These are phyloP conservation scores for Eucalyptus fibrosa DNA, from an alignment of 345 rosid genomes.

Conservation along the genomic window DNA sequence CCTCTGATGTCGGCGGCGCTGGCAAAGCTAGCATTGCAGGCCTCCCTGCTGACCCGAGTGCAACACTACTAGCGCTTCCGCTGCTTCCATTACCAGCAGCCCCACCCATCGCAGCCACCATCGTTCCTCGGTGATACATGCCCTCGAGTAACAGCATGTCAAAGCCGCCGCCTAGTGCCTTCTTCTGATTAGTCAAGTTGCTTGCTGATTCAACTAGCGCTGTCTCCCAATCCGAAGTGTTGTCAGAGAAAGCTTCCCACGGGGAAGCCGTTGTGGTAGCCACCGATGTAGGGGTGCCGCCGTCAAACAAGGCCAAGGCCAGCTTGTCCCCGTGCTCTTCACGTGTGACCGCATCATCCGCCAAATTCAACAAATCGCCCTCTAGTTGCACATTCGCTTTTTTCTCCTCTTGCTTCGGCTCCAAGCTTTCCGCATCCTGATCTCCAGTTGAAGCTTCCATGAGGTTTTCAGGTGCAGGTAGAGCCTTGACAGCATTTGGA, in stretches of 20 bases:
- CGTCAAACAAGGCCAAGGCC: constrained; percentile 73
- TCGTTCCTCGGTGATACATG: constrained; percentile 86
- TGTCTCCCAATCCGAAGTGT: constrained; percentile 79
- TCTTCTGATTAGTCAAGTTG: constrained; percentile 54
- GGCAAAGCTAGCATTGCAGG: constrained; percentile 49
- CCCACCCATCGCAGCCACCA: constrained; percentile 47
- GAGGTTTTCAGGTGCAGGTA: constrained; percentile 62
- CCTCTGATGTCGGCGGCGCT: constrained; percentile 45
- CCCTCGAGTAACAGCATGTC: constrained; percentile 76
- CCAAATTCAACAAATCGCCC: constrained; percentile 70
- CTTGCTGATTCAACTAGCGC: constrained; percentile 88
- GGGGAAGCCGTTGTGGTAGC: constrained; percentile 30
- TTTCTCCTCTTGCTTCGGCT: constrained; percentile 19
- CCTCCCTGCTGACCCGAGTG: constrained; percentile 42
- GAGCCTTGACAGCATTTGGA: constrained; percentile 68
- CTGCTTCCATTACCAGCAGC: constrained; percentile 33
- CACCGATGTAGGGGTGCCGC: constrained; percentile 27
- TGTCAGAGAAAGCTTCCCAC: constrained; percentile 74
- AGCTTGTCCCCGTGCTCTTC: constrained; percentile 73
- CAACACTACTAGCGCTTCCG: constrained; percentile 84
- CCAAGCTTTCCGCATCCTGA: neutral
- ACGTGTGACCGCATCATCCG: constrained; percentile 49
- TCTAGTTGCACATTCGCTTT: constrained; percentile 32
- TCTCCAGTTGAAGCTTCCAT: neutral
- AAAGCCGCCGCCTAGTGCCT: constrained; percentile 77